Percentiles rank a stretch among this genome's conserved stretches.
Evolutionary conservation across 306 rosid genomes (phyloP).

Genomic region (Neltuma alba): DNA sequence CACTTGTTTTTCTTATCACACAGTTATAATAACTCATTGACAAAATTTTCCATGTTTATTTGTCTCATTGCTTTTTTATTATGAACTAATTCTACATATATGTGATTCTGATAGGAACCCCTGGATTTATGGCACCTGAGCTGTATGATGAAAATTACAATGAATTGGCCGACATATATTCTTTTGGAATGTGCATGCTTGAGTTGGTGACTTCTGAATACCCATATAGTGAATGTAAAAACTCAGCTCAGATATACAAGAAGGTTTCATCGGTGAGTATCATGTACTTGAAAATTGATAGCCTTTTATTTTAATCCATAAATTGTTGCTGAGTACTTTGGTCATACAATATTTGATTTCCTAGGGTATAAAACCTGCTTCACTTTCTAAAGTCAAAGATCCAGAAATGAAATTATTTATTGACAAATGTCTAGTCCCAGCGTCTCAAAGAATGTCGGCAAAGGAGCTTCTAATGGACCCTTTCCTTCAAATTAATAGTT

Average conservation of each 20-base stretch:
- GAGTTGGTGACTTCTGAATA: constrained; percentile 57
- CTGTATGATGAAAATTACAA: constrained; percentile 57
- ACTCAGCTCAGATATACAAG: constrained; percentile 59
- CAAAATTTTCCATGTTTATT: background rate
- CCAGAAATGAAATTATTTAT: constrained; percentile 43
- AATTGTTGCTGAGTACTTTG: background rate
- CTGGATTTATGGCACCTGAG: constrained; percentile 66
- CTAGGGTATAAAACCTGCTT: constrained; percentile 48
- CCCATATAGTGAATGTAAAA: constrained; percentile 58
- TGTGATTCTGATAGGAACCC: constrained; percentile 47
- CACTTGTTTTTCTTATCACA: background rate
- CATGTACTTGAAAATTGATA: background rate
- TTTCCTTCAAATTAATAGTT: constrained; percentile 41
- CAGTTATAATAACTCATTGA: background rate
- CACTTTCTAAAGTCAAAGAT: constrained; percentile 42
- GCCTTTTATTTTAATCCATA: background rate
- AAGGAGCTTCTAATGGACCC: constrained; percentile 46
- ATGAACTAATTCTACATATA: constrained; percentile 10
- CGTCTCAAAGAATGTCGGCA: constrained; percentile 47
- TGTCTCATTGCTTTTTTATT: background rate
- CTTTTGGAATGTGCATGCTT: constrained; percentile 59
- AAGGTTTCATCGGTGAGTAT: constrained; percentile 60
- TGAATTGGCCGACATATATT: constrained; percentile 56
- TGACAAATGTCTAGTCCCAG: constrained; percentile 52
- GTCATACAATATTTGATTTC: constrained; percentile 22